phyloP scores from a whole-genome alignment of 768 basidiomycete genomes.

The Phylloporus rhodoxanthus region DNA sequence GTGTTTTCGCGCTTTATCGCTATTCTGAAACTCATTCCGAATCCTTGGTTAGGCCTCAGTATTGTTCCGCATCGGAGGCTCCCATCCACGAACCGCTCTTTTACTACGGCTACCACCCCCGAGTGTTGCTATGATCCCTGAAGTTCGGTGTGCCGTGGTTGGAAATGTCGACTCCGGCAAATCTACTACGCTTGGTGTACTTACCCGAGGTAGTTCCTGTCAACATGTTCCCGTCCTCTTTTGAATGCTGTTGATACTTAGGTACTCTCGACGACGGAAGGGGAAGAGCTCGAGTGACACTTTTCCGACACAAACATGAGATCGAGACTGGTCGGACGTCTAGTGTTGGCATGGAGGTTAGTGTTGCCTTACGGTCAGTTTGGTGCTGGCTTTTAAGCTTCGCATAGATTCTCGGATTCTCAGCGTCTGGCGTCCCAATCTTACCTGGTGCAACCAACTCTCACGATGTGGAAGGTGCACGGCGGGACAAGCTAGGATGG shows the following conservation, averaged over 20 bases:
- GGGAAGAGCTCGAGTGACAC: conserved; percentile 74
- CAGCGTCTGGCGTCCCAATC: conserved; percentile 68
- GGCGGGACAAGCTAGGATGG: conserved; percentile 90
- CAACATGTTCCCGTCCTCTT: conserved; percentile 15
- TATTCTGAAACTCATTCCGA: background rate
- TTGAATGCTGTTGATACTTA: conserved; percentile 27
- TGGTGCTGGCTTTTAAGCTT: background rate
- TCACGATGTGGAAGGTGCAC: conserved; percentile 55
- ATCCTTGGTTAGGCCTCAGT: conserved; percentile 43
- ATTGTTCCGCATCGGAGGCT: conserved; percentile 42
- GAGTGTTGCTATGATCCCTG: conserved; percentile 72
- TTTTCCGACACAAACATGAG: conserved; percentile 97
- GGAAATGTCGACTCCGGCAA: conserved; percentile 96
- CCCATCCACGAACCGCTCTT: conserved; percentile 51
- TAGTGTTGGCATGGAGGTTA: conserved; percentile 94
- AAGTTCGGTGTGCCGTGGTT: conserved; percentile 92
- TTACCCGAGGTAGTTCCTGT: conserved; percentile 69
- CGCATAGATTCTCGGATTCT: conserved; percentile 81
- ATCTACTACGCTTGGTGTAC: conserved; percentile 87
- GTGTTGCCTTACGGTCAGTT: conserved; percentile 11
- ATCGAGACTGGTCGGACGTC: conserved; percentile 93
- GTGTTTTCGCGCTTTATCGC: background rate
- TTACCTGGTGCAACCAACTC: conserved; percentile 58
- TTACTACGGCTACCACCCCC: conserved; percentile 72
- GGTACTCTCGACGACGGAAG: conserved; percentile 77